Base-by-base conservation (phyloP, 2,329 filamentous ascomycete genomes). In the Fusarium sp. region DNA sequence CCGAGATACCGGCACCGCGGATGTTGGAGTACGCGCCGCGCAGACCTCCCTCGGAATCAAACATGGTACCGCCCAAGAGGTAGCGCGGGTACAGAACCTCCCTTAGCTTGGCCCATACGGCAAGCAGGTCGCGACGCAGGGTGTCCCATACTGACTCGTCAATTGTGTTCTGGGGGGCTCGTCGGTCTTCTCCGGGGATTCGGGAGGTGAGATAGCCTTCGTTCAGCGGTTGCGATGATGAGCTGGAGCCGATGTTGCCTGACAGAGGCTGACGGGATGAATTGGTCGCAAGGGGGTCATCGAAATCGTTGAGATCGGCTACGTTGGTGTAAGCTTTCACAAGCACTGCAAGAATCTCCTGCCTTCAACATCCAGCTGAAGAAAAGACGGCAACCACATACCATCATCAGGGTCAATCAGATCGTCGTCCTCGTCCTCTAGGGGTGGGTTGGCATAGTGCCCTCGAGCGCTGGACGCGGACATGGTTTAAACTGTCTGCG, bases 101-200 rank as follows among this genome's bases (percentile, higher is more conserved):
- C 83, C 94, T 92, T 92, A 99, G 95, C 88, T 99, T 99, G 85
- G 94, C 94, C 96, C 97, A 98, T 39, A 98, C 95, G 30, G 95
- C 97, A 9, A 96, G 85, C 75, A 99, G 86, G 83, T 99, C 97
- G 76, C 97, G 93, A 62, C 94, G 94, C 70, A 99, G 87, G n/a
- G 97, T 99, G 50, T 96, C 94, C 97, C 97, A 99, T 45, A 99
- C 97, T 2, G 92, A 92, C 85, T 99, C 97, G 83, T 99, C 97
- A 83, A 99, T 97, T 54, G 97, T 99, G 85, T 97, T 97, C 76
- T 93, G 92, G 9, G 95, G 91, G 18, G 97, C 95, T 73, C 93
- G 90, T 64, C 97, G 93, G 86, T 99, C 97, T 84, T 98, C 96
- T 76, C 97, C 97, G 3, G 93, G 93, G 80, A 99, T 97, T 68